These are phyloP conservation scores for Mycena albidolilacea DNA, from an alignment of 768 basidiomycete species.

Conservation along the genomic window DNA sequence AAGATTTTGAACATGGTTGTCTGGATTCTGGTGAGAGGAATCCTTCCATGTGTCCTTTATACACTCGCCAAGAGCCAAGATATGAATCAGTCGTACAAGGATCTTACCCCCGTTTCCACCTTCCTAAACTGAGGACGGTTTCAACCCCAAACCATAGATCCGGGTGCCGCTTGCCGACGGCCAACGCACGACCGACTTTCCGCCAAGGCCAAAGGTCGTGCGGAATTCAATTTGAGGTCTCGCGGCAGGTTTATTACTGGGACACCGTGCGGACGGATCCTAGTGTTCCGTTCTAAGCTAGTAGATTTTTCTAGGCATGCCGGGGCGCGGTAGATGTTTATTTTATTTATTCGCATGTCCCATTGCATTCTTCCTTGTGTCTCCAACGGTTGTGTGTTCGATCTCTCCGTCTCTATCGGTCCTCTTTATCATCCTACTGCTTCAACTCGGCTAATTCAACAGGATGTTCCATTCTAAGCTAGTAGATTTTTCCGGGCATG, in stretches of 20 bases:
- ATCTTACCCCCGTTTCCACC: slow-evolving; percentile 14
- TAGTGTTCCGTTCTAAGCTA: background rate
- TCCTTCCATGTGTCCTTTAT: slow-evolving; percentile 16
- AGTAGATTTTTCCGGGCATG: too few relatives aligned
- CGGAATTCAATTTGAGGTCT: slow-evolving; percentile 11
- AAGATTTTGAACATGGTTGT: slow-evolving; percentile 24
- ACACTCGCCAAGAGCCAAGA: slow-evolving; percentile 6
- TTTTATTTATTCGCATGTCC: too few relatives aligned
- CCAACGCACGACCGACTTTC: too few relatives aligned
- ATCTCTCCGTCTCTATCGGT: too few relatives aligned
- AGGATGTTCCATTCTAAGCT: background rate
- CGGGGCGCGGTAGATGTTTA: too few relatives aligned
- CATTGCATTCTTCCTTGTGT: too few relatives aligned
- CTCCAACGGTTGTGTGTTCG: too few relatives aligned
- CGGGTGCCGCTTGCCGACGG: too few relatives aligned
- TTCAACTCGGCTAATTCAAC: too few relatives aligned
- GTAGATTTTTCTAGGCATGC: too few relatives aligned
- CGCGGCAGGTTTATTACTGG: background rate
- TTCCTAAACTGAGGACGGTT: background rate
- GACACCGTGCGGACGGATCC: slow-evolving; percentile 2
- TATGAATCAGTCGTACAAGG: slow-evolving; percentile 9
- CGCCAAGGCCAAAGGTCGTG: background rate
- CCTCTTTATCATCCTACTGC: too few relatives aligned
- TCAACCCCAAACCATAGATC: too few relatives aligned
- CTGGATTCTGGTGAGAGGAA: slow-evolving; percentile 21